Percentiles rank a stretch among this genome's conserved stretches.
Evolutionary conservation across 768 basidiomycete species (phyloP).

Genomic region (Hygrophorus pudorinus): DNA sequence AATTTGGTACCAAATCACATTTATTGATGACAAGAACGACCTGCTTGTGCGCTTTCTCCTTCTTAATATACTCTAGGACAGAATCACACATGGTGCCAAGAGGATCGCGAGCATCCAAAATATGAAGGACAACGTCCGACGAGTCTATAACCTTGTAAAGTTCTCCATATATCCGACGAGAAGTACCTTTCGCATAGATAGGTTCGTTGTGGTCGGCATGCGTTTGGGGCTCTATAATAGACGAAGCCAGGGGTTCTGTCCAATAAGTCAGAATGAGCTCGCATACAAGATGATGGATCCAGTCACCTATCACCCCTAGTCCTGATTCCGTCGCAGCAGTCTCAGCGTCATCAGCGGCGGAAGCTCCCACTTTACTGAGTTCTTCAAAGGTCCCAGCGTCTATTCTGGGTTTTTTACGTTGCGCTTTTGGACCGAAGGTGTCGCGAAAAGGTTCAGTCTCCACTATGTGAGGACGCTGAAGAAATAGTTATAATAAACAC

Average conservation of each 20-base stretch:
- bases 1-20: constrained; percentile 96
- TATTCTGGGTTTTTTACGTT: constrained; percentile 80
- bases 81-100: constrained; percentile 92
- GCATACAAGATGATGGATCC: neutral
- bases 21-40: constrained; percentile 96
- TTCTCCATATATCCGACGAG: constrained; percentile 92
- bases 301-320: constrained; percentile 36
- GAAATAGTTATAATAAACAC: constrained; percentile 3
- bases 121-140: constrained; percentile 90
- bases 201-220: constrained; percentile 82
- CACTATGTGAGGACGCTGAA: constrained; percentile 82
- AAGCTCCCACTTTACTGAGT: constrained; percentile 55
- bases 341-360: constrained; percentile 45
- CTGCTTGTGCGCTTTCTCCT: constrained; percentile 97
- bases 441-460: constrained; percentile 93
- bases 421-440: constrained; percentile 94
- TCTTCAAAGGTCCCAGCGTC: constrained; percentile 92
- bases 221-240: constrained; percentile 42
- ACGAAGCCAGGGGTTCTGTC: constrained; percentile 38
- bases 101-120: constrained; percentile 93
- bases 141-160: constrained; percentile 99
- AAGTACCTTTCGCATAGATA: constrained; percentile 92
- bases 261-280: neutral
- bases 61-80: constrained; percentile 84
- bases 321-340: constrained; percentile 27